Conservation (phyloP, 768 basidiomycete genomes). For the Suillus americanus region DNA sequence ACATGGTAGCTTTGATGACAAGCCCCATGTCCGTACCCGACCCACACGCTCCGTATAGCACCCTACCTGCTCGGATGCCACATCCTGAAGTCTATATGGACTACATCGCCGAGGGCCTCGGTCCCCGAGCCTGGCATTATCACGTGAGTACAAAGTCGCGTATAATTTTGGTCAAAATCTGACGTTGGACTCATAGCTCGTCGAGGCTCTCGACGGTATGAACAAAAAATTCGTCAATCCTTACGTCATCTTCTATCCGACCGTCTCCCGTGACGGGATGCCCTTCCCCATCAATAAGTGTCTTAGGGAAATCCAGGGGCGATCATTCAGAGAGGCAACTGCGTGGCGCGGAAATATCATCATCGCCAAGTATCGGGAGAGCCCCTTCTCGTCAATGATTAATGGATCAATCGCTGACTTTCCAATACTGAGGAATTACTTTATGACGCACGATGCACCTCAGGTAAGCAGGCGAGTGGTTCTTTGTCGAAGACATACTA, state of each 20-base stretch:
- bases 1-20: constrained; percentile 72
- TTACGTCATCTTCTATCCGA: constrained; percentile 80
- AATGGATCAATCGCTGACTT: constrained; percentile 84
- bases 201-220: constrained; percentile 80
- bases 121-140: constrained; percentile 69
- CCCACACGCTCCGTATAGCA: constrained; percentile 45
- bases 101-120: constrained; percentile 74
- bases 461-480: constrained; percentile 32
- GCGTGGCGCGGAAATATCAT: constrained; percentile 85
- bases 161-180: constrained; percentile 16
- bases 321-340: constrained; percentile 53
- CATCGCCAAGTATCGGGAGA: constrained; percentile 64
- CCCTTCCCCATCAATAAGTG: constrained; percentile 79
- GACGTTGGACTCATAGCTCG: constrained; percentile 42
- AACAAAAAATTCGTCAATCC: constrained; percentile 74
- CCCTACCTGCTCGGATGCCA: constrained; percentile 60
- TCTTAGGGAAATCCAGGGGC: constrained; percentile 73
- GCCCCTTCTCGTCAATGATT: constrained; percentile 51
- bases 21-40: constrained; percentile 50
- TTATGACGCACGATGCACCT: constrained; percentile 64
- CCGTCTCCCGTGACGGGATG: constrained; percentile 75
- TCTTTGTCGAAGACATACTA: constrained; percentile 12
- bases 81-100: constrained; percentile 88
- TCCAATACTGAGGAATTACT: constrained; percentile 77
- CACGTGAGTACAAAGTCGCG: constrained; percentile 45